Percentiles rank a stretch among this genome's conserved stretches.
Evolutionary conservation across 148 eudicot species (phyloP).

Genomic region (Rhododendron ovatum): DNA sequence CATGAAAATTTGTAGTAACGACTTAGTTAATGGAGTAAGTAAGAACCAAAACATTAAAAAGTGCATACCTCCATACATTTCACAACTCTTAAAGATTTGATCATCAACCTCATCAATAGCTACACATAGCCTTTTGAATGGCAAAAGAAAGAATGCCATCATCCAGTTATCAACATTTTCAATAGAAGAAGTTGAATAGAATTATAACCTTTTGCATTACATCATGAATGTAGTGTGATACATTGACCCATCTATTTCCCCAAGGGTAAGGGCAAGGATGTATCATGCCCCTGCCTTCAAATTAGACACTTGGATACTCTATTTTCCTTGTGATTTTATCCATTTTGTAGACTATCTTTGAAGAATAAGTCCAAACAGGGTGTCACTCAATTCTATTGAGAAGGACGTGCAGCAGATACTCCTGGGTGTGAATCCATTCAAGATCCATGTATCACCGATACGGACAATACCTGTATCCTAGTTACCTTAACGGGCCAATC

Average conservation of each 20-base stretch:
- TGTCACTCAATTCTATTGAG: background rate
- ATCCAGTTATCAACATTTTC: background rate
- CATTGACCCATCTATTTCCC: background rate
- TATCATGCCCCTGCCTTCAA: background rate
- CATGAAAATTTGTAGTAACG: background rate
- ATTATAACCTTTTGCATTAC: background rate
- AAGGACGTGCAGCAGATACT: background rate
- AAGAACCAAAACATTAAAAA: constrained; percentile 1
- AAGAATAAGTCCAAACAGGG: background rate
- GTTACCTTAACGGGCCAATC: background rate
- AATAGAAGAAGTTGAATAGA: background rate
- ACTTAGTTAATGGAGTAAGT: background rate
- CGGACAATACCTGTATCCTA: background rate
- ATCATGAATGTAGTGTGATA: background rate
- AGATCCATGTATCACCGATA: background rate
- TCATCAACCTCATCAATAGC: background rate
- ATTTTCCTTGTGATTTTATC: background rate
- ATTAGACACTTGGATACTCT: background rate
- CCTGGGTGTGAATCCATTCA: background rate
- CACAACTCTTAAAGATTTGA: background rate
- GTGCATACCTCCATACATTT: background rate
- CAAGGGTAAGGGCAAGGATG: background rate
- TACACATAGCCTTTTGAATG: background rate
- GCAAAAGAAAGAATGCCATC: background rate
- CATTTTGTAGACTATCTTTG: background rate